These are phyloP conservation scores for Candida morakotiae DNA, from an alignment of 805 yeast species.

Conservation along the genomic window DNA sequence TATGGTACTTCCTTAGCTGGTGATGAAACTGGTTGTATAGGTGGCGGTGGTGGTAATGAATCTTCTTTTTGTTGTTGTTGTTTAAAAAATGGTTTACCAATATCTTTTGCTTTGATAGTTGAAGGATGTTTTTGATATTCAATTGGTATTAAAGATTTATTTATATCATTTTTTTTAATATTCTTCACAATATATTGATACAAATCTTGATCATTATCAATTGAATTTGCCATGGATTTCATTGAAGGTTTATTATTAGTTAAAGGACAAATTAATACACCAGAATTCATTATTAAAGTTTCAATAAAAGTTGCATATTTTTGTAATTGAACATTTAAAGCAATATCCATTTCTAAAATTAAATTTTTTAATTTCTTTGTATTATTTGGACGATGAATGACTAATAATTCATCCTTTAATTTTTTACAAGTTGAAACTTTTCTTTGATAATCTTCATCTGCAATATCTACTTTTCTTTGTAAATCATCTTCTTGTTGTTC, in stretches of 20 bases:
- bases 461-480: conserved; percentile 69
- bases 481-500: conserved; percentile 91
- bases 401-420: conserved; percentile 66
- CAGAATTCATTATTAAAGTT: conserved; percentile 76
- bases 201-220: conserved; percentile 81
- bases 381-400: conserved; percentile 72
- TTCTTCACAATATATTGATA: conserved; percentile 60
- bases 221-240: conserved; percentile 69
- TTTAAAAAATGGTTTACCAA: conserved; percentile 9
- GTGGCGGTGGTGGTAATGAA: neutral
- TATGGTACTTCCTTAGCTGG: conserved; percentile 7
- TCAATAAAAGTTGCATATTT: conserved; percentile 87
- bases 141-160: conserved; percentile 54
- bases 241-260: conserved; percentile 54
- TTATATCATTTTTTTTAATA: conserved; percentile 17
- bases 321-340: conserved; percentile 81
- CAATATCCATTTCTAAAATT: conserved; percentile 84
- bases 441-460: conserved; percentile 82
- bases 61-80: conserved; percentile 1
- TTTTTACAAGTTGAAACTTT: conserved; percentile 72
- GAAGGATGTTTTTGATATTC: conserved; percentile 71
- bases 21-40: neutral
- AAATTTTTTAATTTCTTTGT: conserved; percentile 70
- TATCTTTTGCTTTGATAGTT: conserved; percentile 25
- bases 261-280: conserved; percentile 77